phyloP scores from a whole-genome alignment of 2,329 filamentous ascomycete species.

The Microascus cirrosus region DNA sequence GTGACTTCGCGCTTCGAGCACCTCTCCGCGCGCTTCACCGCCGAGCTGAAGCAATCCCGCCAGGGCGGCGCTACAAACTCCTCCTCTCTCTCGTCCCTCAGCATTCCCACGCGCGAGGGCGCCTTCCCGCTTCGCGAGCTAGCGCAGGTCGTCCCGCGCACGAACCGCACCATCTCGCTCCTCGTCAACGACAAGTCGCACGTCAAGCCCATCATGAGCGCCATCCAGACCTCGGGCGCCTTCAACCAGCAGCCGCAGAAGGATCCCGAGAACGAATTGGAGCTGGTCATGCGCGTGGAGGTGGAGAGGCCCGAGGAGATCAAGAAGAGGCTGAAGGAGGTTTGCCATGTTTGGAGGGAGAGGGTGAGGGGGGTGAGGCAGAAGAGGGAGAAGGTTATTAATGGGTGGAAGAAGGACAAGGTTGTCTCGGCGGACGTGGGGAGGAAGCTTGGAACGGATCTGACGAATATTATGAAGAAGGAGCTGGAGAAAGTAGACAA shows the following conservation, averaged over 20 bases:
- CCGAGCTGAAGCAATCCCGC: slow-evolving; percentile 23
- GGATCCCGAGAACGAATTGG: slow-evolving; percentile 46
- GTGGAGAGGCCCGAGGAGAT: slow-evolving; percentile 37
- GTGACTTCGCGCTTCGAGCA: slow-evolving; percentile 30
- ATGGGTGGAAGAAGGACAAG: slow-evolving; percentile 34
- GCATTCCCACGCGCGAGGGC: slow-evolving; percentile 18
- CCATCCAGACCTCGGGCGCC: slow-evolving; percentile 37
- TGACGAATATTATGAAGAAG: slow-evolving; percentile 40
- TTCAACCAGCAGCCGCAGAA: slow-evolving; percentile 53
- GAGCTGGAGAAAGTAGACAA: slow-evolving; percentile 37
- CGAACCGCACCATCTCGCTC: slow-evolving; percentile 26
- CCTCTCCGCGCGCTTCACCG: slow-evolving; percentile 28
- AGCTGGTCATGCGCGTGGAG: slow-evolving; percentile 44
- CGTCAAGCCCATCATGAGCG: slow-evolving; percentile 44
- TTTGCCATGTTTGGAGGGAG: slow-evolving; percentile 38
- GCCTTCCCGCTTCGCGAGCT: slow-evolving; percentile 42
- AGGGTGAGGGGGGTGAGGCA: slow-evolving; percentile 34
- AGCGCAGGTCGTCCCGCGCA: slow-evolving; percentile 39
- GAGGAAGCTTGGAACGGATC: slow-evolving; percentile 32
- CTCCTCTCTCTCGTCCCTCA: slow-evolving; percentile 32
- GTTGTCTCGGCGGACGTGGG: slow-evolving; percentile 34
- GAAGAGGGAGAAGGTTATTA: slow-evolving; percentile 35
- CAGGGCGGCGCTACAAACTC: slow-evolving; percentile 41
- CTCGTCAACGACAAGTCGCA: slow-evolving; percentile 29
- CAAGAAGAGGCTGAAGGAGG: slow-evolving; percentile 28